These are phyloP conservation scores for Setomelanomma holmii DNA, from an alignment of 2,329 filamentous ascomycete genomes.

Conservation along the genomic window DNA sequence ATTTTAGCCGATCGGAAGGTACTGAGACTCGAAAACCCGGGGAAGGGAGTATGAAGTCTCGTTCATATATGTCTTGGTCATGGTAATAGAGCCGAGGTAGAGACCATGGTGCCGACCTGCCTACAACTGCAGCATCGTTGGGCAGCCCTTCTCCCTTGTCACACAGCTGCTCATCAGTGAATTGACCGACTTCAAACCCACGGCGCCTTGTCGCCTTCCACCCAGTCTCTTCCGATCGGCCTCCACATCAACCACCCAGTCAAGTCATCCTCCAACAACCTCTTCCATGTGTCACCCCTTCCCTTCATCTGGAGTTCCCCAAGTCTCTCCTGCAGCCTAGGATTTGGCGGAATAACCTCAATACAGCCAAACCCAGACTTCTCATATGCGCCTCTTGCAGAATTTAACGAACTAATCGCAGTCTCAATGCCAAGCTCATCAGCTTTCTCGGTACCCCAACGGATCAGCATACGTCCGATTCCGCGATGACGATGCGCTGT, in stretches of 20 bases:
- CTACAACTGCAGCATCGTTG: too few species aligned
- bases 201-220: slow-evolving; percentile 26
- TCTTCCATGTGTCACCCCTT: slow-evolving; percentile 28
- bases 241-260: slow-evolving; percentile 33
- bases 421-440: slow-evolving; percentile 40
- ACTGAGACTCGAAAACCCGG: too few species aligned
- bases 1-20: too few species aligned
- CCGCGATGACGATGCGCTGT: slow-evolving; percentile 44
- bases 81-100: too few species aligned
- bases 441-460: slow-evolving; percentile 48
- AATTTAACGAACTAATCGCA: slow-evolving; percentile 22
- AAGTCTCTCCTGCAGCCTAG: slow-evolving; percentile 9
- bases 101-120: too few species aligned
- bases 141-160: too few species aligned
- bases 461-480: slow-evolving; percentile 44
- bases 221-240: slow-evolving; percentile 27
- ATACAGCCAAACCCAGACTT: slow-evolving; percentile 26
- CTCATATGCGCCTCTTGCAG: slow-evolving; percentile 28
- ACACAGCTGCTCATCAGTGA: background rate
- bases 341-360: slow-evolving; percentile 25
- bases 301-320: slow-evolving; percentile 1
- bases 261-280: slow-evolving; percentile 26
- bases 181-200: slow-evolving; percentile 11
- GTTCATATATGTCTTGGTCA: too few species aligned
- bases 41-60: too few species aligned